A percentile compares a stretch with the other conserved stretches of the same genome.
Conservation (phyloP, 495 filamentous ascomycete genomes). For the Aspergillus avenaceus region DNA sequence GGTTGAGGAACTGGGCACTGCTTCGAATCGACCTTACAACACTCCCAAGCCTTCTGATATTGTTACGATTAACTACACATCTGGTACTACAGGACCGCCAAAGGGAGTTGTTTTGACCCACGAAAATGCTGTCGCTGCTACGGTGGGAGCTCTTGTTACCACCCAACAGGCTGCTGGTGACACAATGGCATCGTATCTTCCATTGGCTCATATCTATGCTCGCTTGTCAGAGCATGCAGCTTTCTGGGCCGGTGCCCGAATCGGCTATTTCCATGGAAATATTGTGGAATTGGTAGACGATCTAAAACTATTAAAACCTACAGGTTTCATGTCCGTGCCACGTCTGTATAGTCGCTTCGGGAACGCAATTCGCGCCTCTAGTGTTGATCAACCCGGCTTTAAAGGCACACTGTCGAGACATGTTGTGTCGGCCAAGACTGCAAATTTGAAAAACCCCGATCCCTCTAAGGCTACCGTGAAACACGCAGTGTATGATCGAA, state of each 20-base stretch:
- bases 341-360: constrained; percentile 92
- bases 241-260: constrained; percentile 66
- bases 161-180: constrained; percentile 50
- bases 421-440: constrained; percentile 74
- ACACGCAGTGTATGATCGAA: constrained; percentile 84
- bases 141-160: constrained; percentile 52
- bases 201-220: constrained; percentile 90
- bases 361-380: constrained; percentile 70
- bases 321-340: constrained; percentile 81
- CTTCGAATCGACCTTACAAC: constrained; percentile 58
- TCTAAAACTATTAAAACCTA: constrained; percentile 80
- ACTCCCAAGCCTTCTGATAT: constrained; percentile 71
- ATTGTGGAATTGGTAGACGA: constrained; percentile 86
- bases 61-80: constrained; percentile 97
- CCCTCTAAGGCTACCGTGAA: constrained; percentile 70
- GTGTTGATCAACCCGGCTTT: constrained; percentile 72
- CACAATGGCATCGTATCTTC: constrained; percentile 78
- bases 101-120: constrained; percentile 93
- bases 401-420: constrained; percentile 78
- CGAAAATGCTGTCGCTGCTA: constrained; percentile 70
- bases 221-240: constrained; percentile 75
- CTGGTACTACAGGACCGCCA: constrained; percentile 88
- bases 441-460: constrained; percentile 64
- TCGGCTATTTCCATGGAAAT: constrained; percentile 96
- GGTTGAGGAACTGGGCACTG: constrained; percentile 71